Evolutionary conservation across 208 protist genomes (phyloP).

Genomic region (Trypanosoma cruzi): DNA sequence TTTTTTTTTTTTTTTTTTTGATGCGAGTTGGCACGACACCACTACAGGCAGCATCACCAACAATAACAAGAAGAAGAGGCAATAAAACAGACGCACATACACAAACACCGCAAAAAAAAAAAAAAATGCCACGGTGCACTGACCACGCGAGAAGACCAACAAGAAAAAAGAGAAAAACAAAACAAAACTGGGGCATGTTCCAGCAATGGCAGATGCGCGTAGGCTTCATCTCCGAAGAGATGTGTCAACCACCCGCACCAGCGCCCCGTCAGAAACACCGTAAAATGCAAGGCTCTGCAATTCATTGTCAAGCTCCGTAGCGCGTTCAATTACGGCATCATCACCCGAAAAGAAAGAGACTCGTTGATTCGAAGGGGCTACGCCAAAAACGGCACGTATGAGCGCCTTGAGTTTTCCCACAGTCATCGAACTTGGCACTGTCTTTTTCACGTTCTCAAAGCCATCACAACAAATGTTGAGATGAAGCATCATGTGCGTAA

Average conservation of each 20-base stretch:
- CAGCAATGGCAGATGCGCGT: not conserved
- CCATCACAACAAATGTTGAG: constrained; percentile 55
- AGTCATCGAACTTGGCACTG: constrained; percentile 75
- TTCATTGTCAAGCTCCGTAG: constrained; percentile 66
- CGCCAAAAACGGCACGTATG: constrained; percentile 63
- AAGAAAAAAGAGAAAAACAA: constrained; percentile 20
- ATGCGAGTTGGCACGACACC: no score
- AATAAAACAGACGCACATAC: constrained; percentile 19
- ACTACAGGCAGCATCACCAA: no score
- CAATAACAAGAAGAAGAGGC: not conserved
- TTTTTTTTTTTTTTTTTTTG: not conserved
- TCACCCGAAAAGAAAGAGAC: constrained; percentile 73
- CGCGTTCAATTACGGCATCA: constrained; percentile 51
- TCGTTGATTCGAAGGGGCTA: constrained; percentile 61
- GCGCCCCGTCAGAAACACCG: constrained; percentile 68
- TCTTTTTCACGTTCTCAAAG: constrained; percentile 35
- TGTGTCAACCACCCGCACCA: constrained; percentile 68
- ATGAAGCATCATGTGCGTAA: constrained; percentile 65
- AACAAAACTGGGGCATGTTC: not conserved
- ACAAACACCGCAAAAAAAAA: constrained; percentile 15
- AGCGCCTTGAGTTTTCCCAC: constrained; percentile 86
- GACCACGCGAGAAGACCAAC: no score
- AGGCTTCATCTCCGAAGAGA: constrained; percentile 40
- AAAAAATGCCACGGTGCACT: not conserved
- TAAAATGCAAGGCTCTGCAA: constrained; percentile 75